Conservation (phyloP, 208 protist species). For the Acanthamoeba lenticulata region DNA sequence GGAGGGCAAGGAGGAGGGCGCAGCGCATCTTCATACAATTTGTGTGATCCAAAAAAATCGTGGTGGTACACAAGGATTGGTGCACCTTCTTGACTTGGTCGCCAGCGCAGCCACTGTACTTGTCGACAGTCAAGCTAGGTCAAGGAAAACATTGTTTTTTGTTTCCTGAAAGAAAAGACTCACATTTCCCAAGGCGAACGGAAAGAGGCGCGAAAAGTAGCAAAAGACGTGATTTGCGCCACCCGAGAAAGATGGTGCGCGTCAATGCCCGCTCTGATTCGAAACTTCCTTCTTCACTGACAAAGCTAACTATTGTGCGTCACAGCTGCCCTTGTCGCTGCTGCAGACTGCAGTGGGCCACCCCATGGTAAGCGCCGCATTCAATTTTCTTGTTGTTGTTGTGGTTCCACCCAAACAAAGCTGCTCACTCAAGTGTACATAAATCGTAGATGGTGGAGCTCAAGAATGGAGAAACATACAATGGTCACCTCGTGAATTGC, state of each 20-base stretch:
- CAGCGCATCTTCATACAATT: not conserved
- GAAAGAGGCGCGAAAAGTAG: not conserved
- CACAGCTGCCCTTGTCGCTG: conserved; percentile 30
- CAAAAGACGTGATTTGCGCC: no score
- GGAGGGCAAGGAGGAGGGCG: not conserved
- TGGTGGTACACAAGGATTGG: not conserved
- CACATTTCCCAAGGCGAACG: not conserved
- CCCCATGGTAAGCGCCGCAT: not conserved
- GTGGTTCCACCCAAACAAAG: not conserved
- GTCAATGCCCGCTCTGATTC: not conserved
- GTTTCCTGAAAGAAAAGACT: not conserved
- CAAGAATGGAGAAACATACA: conserved; percentile 95
- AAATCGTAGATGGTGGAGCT: conserved; percentile 89
- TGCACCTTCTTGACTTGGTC: not conserved
- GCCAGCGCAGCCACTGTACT: not conserved
- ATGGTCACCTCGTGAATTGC: conserved; percentile 89
- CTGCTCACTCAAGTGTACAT: not conserved
- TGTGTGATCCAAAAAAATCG: not conserved
- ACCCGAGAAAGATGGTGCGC: not conserved
- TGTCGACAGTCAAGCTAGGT: not conserved
- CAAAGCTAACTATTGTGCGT: not conserved
- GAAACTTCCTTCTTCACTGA: not conserved
- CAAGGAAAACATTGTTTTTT: not conserved
- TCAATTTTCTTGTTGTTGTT: conserved; percentile 23
- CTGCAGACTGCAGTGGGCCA: conserved; percentile 23